These are phyloP conservation scores for Pinus tabuliformis DNA, from an alignment of 75 land plant species.

Conservation along the genomic window DNA sequence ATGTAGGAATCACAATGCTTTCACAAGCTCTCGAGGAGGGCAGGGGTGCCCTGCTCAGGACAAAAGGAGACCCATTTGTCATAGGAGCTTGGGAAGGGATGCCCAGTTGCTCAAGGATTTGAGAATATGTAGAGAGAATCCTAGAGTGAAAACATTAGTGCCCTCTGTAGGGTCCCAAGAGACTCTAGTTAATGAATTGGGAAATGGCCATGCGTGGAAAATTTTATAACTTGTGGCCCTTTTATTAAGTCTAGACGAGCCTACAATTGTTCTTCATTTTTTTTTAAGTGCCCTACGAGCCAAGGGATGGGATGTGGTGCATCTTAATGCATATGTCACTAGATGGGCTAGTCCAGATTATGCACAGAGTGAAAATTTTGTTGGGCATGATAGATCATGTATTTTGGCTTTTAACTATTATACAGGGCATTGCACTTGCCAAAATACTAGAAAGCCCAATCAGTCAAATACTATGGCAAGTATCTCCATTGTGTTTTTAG, in stretches of 20 bases:
- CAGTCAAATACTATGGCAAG: no score
- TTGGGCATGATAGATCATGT: no score
- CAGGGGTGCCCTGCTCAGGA: neutral
- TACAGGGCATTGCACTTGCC: no score
- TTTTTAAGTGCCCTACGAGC: constrained; percentile 36
- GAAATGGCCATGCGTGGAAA: constrained; percentile 36
- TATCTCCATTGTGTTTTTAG: no score
- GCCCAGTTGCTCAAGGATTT: constrained; percentile 45
- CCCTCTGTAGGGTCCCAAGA: constrained; percentile 52
- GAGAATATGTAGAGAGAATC: constrained; percentile 11
- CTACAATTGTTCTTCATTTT: constrained; percentile 54
- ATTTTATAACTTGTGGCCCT: constrained; percentile 66
- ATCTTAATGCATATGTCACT: constrained; percentile 63
- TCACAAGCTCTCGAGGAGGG: constrained; percentile 27
- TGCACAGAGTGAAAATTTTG: constrained; percentile 10
- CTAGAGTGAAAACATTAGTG: constrained; percentile 30
- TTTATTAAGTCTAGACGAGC: constrained; percentile 58
- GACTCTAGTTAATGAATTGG: constrained; percentile 52
- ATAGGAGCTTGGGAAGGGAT: constrained; percentile 63
- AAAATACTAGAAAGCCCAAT: no score
- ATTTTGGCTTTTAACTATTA: no score
- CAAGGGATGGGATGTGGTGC: constrained; percentile 44
- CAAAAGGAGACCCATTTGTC: no score
- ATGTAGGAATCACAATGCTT: constrained; percentile 40
- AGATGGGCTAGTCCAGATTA: constrained; percentile 57